Evolutionary conservation across 2,329 filamentous ascomycete species (phyloP), one percentile per base, ranked within the genome.

Genomic region (Metarhizium guizhouense): DNA sequence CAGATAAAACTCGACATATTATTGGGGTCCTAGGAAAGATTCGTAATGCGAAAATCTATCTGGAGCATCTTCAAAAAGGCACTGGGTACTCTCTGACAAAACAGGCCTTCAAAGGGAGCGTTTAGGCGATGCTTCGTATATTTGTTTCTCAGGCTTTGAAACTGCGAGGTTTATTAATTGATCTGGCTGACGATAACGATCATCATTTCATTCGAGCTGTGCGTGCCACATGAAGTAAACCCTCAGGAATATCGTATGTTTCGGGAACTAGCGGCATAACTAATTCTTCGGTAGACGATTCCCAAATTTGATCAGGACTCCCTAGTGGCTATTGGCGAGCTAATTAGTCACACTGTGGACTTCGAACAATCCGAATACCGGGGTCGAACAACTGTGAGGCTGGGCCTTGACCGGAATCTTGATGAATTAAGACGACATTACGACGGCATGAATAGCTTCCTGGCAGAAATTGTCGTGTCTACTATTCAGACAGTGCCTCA

Each of bases 401-500:
- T 79, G 20, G 88, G 90, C 0, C 72, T 96, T 14, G 86, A 94
- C 64, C 70, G 77, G 32, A 80, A 87, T 47, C 79, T 99, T 0
- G 94, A 99, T 65, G 76, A 82, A 25, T 77, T 93, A 62, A 95
- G 92, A 67, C 79, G 83, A 58, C 83, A 77, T 2, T 95, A 95
- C 60, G 84, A 89, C 61, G 88, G 88, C 0, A 81, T 97, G 63
- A 86, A 88, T 54, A 78, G 79, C 57, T 77, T 96, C 13, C 77
- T 99, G 14, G 84, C 82, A 2, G 71, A 83, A 54, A 82, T 90
- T 2, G 84, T 85, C 5, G 74, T 77, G 18, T 79, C 82, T n/a
- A 75, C 96, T 56, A 80, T 81, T 0, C 68, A 71, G 14, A 76
- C 78, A 1, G 74, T 94, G 20, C 86, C 91, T 1, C 75, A 80